These are phyloP conservation scores for Barbarea vulgaris DNA, from an alignment of 345 rosid genomes.

Conservation along the genomic window DNA sequence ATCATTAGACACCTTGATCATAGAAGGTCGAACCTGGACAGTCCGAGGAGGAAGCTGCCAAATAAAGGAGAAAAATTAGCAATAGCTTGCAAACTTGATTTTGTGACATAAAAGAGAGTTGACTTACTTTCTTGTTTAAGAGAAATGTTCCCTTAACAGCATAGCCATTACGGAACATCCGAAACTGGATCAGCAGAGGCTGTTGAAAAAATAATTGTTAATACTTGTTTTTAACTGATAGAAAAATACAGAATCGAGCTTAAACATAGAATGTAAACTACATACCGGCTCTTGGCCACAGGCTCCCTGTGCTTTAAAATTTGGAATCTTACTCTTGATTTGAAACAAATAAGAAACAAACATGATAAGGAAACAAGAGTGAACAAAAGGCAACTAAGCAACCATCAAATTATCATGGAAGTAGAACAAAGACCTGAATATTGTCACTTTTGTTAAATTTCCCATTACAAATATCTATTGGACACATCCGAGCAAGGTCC, in stretches of 20 bases:
- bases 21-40: slow-evolving; percentile 56
- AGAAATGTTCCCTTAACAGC: slow-evolving; percentile 76
- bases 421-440: slow-evolving; percentile 12
- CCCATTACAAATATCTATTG: slow-evolving; percentile 40
- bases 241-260: neutral
- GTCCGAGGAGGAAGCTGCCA: slow-evolving; percentile 52
- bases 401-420: neutral
- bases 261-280: neutral
- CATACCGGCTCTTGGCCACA: slow-evolving; percentile 40
- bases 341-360: slow-evolving; percentile 14
- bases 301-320: slow-evolving; percentile 26
- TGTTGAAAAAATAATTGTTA: slow-evolving; percentile 25
- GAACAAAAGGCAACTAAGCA: neutral
- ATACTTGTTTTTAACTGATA: neutral
- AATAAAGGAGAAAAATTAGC: slow-evolving; percentile 7
- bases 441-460: slow-evolving; percentile 1
- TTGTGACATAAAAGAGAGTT: neutral
- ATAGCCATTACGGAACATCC: slow-evolving; percentile 58
- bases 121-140: slow-evolving; percentile 54
- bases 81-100: neutral
- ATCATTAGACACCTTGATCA: slow-evolving; percentile 65
- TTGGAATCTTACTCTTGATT: neutral
- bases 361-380: neutral
- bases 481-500: slow-evolving; percentile 76
- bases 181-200: slow-evolving; percentile 78